Base-by-base conservation (phyloP, 148 eudicot genomes). In the Rhododendron henanense region DNA sequence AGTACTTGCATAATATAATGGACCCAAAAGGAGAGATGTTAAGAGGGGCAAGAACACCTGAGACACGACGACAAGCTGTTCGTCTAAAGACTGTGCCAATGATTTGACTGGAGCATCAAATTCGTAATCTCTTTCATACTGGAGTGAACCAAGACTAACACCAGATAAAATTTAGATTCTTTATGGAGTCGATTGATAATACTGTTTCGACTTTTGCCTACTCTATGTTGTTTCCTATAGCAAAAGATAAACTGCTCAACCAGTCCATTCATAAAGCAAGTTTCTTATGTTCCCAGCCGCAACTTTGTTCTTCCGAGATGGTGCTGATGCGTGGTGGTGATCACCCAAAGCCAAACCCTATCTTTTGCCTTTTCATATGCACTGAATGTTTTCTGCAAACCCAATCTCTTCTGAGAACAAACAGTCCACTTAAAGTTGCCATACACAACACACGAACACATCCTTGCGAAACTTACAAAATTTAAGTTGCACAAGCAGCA, bases 21-120 rank as follows among this genome's bases (percentile, higher is more conserved):
- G 69, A 55, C 10, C 47, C 21, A 63, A 45, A 75, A 33, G 51
- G 48, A n/a, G 75, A 75, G 35, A 31, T 9, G 65, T 21, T 44
- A 45, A 28, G 39, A 39, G 21, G 44, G 73, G 41, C 31, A 37
- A 78, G 47, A 21, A 50, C 21, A 88, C 93, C 91, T 91, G 93
- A 55, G 93, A 91, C 81, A 91, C 86, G 41, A 91, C 89, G 55
- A 91, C 86, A 59, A 91, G 90, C 84, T 91, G 90, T 84, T 91
- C 89, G 39, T 89, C 91, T 1, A 59, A 83, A 50, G 93, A 91
- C 47, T 89, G 85, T 37, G 92, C 90, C 91, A 91, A 78, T 10
- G 89, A 87, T n/a, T n/a, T 91, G 73, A 88, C 90, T 5, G 93
- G 93, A 78, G 93, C 89, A 85, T 88, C 88, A 85, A 85, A 87